These are phyloP conservation scores for Fusarium piperis DNA, from an alignment of 2,329 filamentous ascomycete species.

Conservation along the genomic window DNA sequence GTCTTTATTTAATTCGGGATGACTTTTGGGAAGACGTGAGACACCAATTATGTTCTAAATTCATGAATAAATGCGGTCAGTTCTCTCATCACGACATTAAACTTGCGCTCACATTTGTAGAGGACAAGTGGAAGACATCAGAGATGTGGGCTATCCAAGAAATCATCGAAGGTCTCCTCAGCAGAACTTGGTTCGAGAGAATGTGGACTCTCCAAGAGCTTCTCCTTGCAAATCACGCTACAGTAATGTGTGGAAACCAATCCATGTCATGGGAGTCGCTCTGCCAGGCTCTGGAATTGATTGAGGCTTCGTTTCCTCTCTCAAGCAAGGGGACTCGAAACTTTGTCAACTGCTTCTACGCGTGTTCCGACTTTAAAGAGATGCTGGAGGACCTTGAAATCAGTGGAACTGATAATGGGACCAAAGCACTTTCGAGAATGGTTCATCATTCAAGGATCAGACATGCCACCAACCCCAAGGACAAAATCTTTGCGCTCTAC, in stretches of 20 bases:
- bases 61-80: neutral
- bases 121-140: neutral
- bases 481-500: neutral
- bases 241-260: neutral
- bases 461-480: neutral
- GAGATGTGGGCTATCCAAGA: neutral
- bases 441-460: neutral
- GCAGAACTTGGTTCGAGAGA: neutral
- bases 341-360: neutral
- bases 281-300: neutral
- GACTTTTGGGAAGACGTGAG: neutral
- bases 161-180: neutral
- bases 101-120: neutral
- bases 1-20: neutral
- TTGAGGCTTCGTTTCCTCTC: neutral
- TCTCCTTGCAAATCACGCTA: neutral
- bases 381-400: neutral
- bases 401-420: neutral
- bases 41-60: neutral
- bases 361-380: neutral
- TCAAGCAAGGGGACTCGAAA: neutral
- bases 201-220: neutral
- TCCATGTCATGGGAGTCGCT: neutral
- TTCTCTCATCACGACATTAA: no score
- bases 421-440: neutral